A percentile compares a stretch with the other conserved stretches of the same genome.
phyloP scores from a whole-genome alignment of 73 alveolate genomes.

The Tetrahymena elliotti region DNA sequence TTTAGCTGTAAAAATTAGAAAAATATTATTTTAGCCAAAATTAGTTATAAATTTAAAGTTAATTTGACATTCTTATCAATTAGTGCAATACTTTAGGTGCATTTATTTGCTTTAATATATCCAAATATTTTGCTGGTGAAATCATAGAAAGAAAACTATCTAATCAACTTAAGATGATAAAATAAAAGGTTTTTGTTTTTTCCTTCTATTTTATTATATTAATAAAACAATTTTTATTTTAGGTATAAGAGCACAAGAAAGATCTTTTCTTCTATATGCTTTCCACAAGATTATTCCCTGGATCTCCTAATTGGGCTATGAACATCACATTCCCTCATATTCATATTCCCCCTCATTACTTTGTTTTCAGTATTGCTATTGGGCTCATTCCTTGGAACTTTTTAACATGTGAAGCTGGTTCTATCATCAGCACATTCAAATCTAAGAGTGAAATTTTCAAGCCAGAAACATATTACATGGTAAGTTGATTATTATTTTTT shows the following conservation, averaged over 20 bases:
- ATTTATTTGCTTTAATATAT: slow-evolving; percentile 37
- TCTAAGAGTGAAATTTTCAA: slow-evolving; percentile 47
- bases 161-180: slow-evolving; percentile 8
- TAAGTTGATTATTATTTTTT: not conserved
- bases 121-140: slow-evolving; percentile 40
- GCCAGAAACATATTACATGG: slow-evolving; percentile 38
- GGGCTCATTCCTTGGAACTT: slow-evolving; percentile 68
- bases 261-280: slow-evolving; percentile 51
- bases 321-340: slow-evolving; percentile 58
- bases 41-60: not conserved
- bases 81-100: slow-evolving; percentile 55
- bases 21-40: not conserved
- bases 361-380: slow-evolving; percentile 39
- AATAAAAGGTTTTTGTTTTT: not conserved
- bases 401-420: slow-evolving; percentile 55
- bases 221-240: no score
- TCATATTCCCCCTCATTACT: slow-evolving; percentile 13
- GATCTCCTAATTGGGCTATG: slow-evolving; percentile 67
- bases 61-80: no score
- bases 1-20: slow-evolving; percentile 9
- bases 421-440: slow-evolving; percentile 35
- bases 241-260: slow-evolving; percentile 47
- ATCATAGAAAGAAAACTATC: slow-evolving; percentile 30
- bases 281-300: slow-evolving; percentile 58
- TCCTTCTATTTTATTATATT: not conserved